Base-by-base conservation (phyloP, 2,329 filamentous ascomycete species). In the Trichothecium sympodiale region DNA sequence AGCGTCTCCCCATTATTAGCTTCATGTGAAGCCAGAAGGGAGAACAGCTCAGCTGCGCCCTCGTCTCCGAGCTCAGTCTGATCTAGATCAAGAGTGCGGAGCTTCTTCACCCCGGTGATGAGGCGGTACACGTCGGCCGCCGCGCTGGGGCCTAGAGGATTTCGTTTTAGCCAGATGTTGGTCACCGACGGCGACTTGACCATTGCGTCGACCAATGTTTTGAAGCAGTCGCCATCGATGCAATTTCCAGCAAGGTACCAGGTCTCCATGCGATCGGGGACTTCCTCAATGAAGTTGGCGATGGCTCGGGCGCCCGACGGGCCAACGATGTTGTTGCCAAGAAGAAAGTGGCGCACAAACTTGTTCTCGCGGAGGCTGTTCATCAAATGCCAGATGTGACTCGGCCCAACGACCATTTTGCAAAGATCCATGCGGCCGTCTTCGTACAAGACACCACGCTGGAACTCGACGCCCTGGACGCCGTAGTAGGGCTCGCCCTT, bases 221-320 rank as follows among this genome's bases (percentile, higher is more conserved):
- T 48, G 47, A 72, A 60, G 38, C 57, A 52, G 3, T 49, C 36
- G 3, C 52, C 51, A 34, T 70, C 61, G 41, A 74, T 69, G 47
- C 65, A 69, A 43, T 71, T 71, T 5, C 69, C 69, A 4, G 67
- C 67, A 23, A 73, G 55, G 44, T 72, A 72, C 68, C 67, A 73
- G 23, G 68, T 72, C 36, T 70, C 59, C 47, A 72, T 69, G 5
- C 61, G 57, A 25, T 61, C 48, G 4, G 68, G 67, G 32, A 58
- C 52, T 15, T 64, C 59, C 10, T 54, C 41, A 32, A 69, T 52
- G 46, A 71, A 73, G 8, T 53, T 46, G 20, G 63, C 57, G 37
- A 70, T 65, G 28, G 58, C 60, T 28, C 52, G 49, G 3, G 64
- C 67, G 12, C 68, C 69, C 23, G 57, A 51, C 0, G 63, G 62